Conservation (phyloP, 148 eudicot species). For the Vaccinium myrtillus region DNA sequence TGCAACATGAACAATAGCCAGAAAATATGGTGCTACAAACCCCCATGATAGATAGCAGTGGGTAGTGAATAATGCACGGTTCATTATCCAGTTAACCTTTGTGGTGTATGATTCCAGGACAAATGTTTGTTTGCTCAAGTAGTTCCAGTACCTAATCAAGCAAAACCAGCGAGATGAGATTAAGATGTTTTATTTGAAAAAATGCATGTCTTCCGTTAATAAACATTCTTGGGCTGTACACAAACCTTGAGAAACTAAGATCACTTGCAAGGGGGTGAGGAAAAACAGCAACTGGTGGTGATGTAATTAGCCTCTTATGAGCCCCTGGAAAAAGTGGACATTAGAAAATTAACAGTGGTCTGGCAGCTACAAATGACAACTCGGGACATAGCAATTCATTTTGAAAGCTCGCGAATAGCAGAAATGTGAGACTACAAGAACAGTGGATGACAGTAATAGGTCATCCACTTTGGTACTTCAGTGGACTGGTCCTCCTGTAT, state of each 20-base stretch:
- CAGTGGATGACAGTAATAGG: background rate
- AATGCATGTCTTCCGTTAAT: background rate
- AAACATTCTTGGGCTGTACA: slow-evolving; percentile 12
- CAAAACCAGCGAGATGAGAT: slow-evolving; percentile 5
- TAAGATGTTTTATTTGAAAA: slow-evolving; percentile 5
- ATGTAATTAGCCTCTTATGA: slow-evolving; percentile 80
- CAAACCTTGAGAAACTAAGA: slow-evolving; percentile 82
- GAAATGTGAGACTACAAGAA: background rate
- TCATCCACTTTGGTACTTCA: background rate
- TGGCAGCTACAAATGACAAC: slow-evolving; percentile 11
- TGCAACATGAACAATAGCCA: slow-evolving; percentile 82
- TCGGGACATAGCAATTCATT: background rate
- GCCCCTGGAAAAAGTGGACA: slow-evolving; percentile 48
- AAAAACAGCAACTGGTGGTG: slow-evolving; percentile 97
- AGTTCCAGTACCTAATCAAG: slow-evolving; percentile 86
- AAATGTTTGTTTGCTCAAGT: slow-evolving; percentile 96
- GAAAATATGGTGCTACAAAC: slow-evolving; percentile 79
- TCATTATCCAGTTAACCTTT: slow-evolving; percentile 83
- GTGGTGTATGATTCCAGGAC: slow-evolving; percentile 90
- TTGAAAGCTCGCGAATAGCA: background rate
- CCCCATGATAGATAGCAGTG: slow-evolving; percentile 99
- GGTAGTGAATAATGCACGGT: slow-evolving; percentile 77
- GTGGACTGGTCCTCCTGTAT: background rate
- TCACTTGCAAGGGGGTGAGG: slow-evolving; percentile 98
- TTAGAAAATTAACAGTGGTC: slow-evolving; percentile 16